Conservation (phyloP, 2,329 filamentous ascomycete species). For the Aspergillus puulaauensis region DNA sequence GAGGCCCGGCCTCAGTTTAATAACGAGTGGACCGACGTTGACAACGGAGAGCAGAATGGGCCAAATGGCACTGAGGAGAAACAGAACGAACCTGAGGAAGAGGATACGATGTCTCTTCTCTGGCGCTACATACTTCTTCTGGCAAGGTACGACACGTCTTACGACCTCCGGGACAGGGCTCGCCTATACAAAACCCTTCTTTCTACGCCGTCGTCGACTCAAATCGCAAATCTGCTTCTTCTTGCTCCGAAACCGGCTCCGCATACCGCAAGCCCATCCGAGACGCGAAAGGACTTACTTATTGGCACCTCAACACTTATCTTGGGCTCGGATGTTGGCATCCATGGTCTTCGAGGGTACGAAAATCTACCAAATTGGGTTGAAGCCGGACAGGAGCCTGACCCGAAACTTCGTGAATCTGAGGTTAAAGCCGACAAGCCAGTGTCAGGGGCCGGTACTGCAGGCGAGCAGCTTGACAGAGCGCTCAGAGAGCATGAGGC, state of each 20-base stretch:
- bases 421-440: slow-evolving; percentile 42
- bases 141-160: slow-evolving; percentile 89
- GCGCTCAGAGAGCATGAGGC: slow-evolving; percentile 44
- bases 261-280: slow-evolving; percentile 84
- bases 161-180: slow-evolving; percentile 88
- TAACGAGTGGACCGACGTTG: slow-evolving; percentile 34
- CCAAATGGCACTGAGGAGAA: slow-evolving; percentile 18
- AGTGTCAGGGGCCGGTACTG: slow-evolving; percentile 33
- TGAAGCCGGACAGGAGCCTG: slow-evolving; percentile 72
- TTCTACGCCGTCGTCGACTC: slow-evolving; percentile 68
- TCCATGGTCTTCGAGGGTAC: slow-evolving; percentile 76
- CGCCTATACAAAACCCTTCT: slow-evolving; percentile 85
- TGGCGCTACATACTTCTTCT: slow-evolving; percentile 85
- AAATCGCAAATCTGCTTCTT: slow-evolving; percentile 86
- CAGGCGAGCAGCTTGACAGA: slow-evolving; percentile 44
- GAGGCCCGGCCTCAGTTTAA: slow-evolving; percentile 26
- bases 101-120: slow-evolving; percentile 69
- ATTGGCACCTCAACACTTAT: slow-evolving; percentile 86
- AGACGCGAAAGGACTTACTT: slow-evolving; percentile 72
- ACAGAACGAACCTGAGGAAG: slow-evolving; percentile 26
- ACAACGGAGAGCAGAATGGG: slow-evolving; percentile 24
- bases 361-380: slow-evolving; percentile 83
- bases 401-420: slow-evolving; percentile 68
- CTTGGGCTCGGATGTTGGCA: slow-evolving; percentile 70
- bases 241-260: slow-evolving; percentile 93